Evolutionary conservation across 768 basidiomycete genomes (phyloP), one percentile per base, ranked within the genome.

Genomic region (Lactifluus piperatus): DNA sequence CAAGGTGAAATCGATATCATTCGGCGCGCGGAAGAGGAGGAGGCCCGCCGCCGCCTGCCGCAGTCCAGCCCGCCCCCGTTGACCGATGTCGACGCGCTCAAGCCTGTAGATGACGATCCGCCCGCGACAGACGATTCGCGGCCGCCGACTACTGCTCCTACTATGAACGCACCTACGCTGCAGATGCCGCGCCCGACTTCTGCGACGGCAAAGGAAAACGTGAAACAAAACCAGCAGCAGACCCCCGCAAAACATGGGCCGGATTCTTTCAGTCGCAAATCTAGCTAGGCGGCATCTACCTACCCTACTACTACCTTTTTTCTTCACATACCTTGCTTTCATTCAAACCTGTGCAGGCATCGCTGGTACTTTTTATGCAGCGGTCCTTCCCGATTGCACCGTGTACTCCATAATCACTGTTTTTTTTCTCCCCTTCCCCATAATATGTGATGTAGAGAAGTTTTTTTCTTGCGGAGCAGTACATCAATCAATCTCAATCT

Each of bases 1-100:
- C 90, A 92, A 69, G 94, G 94, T 41, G 94, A 97, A 75, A 75
- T 93, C 26, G 93, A 95, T 67, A 76, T 85, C n/a, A 81, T 89
- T 53, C 75, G 81, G 29, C 75, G 85, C 24, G 78, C 80, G 26
- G 85, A 89, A 67, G 76, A 79, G 55, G 77, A 77, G 62, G 81
- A 84, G 37, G 69, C 69, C 36, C 70, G 66, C 10, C 58, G 65
- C 53, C 71, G 69, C 49, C 70, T 67, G 30, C 39, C 44, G 37
- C 55, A 2, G 47, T 67, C 65, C 46, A 22, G 44, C 53, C 8
- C 53, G 66, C 2, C 49, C 57, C 7, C 70, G 44, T 58, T 22
- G 7, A 51, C 66, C 8, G 79, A 81, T 14, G 71, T 51, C 51
- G 81, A 82, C 64, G 81, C 81, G 51, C 85, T 91, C 84, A 91